phyloP scores from a whole-genome alignment of 805 yeast genomes.

The Candida golubevii region DNA sequence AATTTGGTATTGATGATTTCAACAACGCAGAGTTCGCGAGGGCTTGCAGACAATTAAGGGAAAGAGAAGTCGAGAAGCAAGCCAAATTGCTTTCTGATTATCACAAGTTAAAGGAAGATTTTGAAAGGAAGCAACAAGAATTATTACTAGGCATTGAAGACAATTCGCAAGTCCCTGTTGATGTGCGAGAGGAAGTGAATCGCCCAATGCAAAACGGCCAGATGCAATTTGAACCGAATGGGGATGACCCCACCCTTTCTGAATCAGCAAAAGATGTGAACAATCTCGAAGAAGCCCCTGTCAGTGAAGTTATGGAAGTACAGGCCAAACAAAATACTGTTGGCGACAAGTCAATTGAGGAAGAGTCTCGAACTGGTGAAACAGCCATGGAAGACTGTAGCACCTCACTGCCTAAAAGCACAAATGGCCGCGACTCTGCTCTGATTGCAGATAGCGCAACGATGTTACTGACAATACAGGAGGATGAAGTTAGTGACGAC shows the following conservation, averaged over 20 bases:
- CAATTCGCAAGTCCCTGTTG: neutral
- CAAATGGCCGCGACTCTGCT: neutral
- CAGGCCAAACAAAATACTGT: neutral
- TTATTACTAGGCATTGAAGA: slow-evolving; percentile 3
- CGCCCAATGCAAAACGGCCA: neutral
- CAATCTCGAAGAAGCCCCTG: neutral
- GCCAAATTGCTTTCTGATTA: slow-evolving; percentile 38
- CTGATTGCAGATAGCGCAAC: neutral
- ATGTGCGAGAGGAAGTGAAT: neutral
- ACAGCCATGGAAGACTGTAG: neutral
- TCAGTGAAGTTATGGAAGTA: neutral
- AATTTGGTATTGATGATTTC: slow-evolving; percentile 90
- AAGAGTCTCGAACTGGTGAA: neutral
- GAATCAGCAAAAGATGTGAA: neutral
- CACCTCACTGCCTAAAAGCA: neutral
- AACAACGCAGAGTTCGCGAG: slow-evolving; percentile 64
- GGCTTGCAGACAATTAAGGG: slow-evolving; percentile 71
- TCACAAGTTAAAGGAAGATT: slow-evolving; percentile 24
- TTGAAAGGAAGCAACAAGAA: slow-evolving; percentile 15
- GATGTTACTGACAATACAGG: neutral
- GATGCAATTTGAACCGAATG: neutral
- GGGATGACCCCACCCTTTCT: neutral
- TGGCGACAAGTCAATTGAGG: neutral
- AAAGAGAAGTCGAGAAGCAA: slow-evolving; percentile 58
- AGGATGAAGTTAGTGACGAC: neutral